Evolutionary conservation across 2,329 filamentous ascomycete species (phyloP).

Genomic region (Tolypocladium ophioglossoides): DNA sequence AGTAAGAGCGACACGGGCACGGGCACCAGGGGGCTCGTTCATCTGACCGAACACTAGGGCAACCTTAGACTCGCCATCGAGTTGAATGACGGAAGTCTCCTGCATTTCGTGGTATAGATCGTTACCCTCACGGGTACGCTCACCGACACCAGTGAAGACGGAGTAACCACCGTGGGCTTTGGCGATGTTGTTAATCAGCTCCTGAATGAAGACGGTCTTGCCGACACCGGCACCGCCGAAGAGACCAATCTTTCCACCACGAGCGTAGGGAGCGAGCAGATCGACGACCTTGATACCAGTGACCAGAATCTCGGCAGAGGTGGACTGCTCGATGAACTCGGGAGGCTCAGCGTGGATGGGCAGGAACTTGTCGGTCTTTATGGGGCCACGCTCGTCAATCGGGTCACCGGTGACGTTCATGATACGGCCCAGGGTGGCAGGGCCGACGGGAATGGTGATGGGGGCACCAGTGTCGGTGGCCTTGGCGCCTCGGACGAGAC

Average conservation of each 20-base stretch:
- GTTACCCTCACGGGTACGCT: constrained; percentile 99
- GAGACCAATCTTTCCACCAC: constrained; percentile 99
- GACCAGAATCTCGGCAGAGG: constrained; percentile 88
- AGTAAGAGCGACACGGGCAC: constrained; percentile 98
- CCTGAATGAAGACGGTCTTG: constrained; percentile 99
- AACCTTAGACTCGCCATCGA: constrained; percentile 99
- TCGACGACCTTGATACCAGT: constrained; percentile 99
- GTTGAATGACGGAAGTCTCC: constrained; percentile 98
- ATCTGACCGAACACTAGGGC: constrained; percentile 99
- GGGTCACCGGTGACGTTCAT: constrained; percentile 99
- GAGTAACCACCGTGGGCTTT: constrained; percentile 99
- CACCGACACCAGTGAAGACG: constrained; percentile 99
- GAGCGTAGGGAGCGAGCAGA: constrained; percentile 94
- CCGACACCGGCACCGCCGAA: constrained; percentile 99
- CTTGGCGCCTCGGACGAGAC: constrained; percentile 87
- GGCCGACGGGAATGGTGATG: constrained; percentile 93
- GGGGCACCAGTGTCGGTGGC: constrained; percentile 83
- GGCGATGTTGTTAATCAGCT: constrained; percentile 99
- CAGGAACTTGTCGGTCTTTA: constrained; percentile 79
- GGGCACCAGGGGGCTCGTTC: constrained; percentile 99
- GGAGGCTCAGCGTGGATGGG: constrained; percentile 95
- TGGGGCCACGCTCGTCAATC: constrained; percentile 97
- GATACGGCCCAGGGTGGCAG: constrained; percentile 92
- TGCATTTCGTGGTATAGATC: constrained; percentile 99
- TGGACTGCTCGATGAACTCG: constrained; percentile 90